phyloP scores from a whole-genome alignment of 148 eudicot species.

The Chenopodium berlandieri region DNA sequence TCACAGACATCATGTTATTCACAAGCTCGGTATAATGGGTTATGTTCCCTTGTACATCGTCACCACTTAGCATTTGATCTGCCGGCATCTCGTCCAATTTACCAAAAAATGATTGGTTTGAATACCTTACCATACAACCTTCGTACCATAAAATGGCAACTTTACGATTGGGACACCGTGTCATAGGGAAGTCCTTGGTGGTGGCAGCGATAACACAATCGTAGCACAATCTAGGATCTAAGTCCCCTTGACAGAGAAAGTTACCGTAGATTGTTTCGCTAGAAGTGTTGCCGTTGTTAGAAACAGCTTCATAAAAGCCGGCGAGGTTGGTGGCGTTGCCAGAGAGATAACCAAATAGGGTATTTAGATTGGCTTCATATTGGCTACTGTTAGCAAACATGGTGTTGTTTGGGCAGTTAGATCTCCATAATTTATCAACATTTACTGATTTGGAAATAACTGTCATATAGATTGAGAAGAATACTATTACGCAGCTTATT shows the following conservation, averaged over 20 bases:
- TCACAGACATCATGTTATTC: background rate
- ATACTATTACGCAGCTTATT: background rate
- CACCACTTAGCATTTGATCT: fast-evolving
- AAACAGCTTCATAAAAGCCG: conserved; percentile 11
- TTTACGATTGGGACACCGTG: conserved; percentile 26
- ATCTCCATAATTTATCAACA: background rate
- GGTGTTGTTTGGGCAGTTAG: conserved; percentile 6
- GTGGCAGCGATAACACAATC: conserved; percentile 24
- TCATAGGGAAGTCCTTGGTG: conserved; percentile 5
- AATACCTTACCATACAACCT: conserved; percentile 36
- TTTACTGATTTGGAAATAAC: background rate
- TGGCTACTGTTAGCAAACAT: conserved; percentile 28
- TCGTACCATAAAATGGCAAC: conserved; percentile 32
- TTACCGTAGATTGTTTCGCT: conserved; percentile 18
- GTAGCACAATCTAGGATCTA: conserved; percentile 1
- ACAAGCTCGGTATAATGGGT: background rate
- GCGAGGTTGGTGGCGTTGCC: conserved; percentile 16
- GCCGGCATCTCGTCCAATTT: background rate
- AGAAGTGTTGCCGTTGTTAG: background rate
- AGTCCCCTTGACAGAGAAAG: conserved; percentile 33
- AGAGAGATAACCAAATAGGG: conserved; percentile 34
- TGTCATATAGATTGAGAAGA: background rate
- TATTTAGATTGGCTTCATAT: conserved; percentile 40
- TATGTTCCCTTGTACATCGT: background rate
- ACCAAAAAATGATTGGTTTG: conserved; percentile 23